Evolutionary conservation across 2,329 filamentous ascomycete genomes (phyloP), one percentile per base, ranked within the genome.

Genomic region (Apiospora saccharicola): DNA sequence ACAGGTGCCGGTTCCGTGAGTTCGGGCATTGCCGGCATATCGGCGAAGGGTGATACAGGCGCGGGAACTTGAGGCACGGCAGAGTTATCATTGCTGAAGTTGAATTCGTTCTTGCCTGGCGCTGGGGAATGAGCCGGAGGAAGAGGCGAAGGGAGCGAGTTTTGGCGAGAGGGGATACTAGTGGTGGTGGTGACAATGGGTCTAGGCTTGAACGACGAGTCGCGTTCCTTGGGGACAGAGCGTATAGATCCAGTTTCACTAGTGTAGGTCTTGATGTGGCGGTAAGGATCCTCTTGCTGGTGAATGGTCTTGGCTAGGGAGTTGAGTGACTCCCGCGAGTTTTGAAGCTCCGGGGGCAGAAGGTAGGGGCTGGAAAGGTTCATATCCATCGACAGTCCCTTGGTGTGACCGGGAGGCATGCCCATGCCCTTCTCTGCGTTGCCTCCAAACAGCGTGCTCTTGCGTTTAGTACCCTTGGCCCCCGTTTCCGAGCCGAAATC

Each of bases 281-380:
- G 90, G 83, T 98, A 98, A 47, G 95, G 96, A 81, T 98, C 96
- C 77, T 97, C 93, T 71, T 91, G 89, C 76, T 90, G 89, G 72
- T 91, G 88, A 67, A 96, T 88, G 2, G 92, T 92, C 71, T 93
- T 91, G 37, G 95, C 93, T 75, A 98, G 86, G 3, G 95, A 97
- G 81, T 95, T 91, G 74, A 98, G 86, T 6, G 96, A 98, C 76
- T 98, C 95, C 64, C 90, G 90, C 0, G 96, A 98, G 78, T 90
- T 87, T 57, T 96, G 91, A 26, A 96, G 80, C 71, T 90, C 91
- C 1, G 94, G 93, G 5, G 96, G 95, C n/a, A 98, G 87, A n/a
- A 99, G 89, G 81, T 98, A 99, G 1, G 96, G 96, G 77, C 92
- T 96, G 46, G 90, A 90, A 68, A 95, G 86, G 79, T 93, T 90